Evolutionary conservation across 768 basidiomycete genomes (phyloP).

Genomic region (Hirschioporus abietinus): DNA sequence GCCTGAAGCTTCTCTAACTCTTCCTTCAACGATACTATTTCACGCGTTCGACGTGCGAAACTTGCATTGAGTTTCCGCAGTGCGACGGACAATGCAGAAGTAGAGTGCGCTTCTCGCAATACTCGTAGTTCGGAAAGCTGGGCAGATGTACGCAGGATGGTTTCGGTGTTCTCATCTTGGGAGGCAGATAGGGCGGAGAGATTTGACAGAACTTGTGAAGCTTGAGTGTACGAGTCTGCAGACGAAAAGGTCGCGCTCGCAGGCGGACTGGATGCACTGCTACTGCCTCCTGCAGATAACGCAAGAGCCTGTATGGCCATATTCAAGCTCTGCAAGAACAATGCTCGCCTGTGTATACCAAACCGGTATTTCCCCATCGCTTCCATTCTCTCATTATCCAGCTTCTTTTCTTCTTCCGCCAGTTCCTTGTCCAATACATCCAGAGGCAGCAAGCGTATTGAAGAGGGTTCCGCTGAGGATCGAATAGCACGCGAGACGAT

Average conservation of each 20-base stretch:
- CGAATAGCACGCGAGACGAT: slow-evolving; percentile 71
- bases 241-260: slow-evolving; percentile 18
- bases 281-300: slow-evolving; percentile 33
- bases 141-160: slow-evolving; percentile 47
- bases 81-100: slow-evolving; percentile 74
- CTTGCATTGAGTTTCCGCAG: slow-evolving; percentile 75
- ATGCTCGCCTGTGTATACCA: slow-evolving; percentile 57
- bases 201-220: slow-evolving; percentile 46
- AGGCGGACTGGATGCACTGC: slow-evolving; percentile 26
- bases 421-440: slow-evolving; percentile 57
- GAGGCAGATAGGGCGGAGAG: slow-evolving; percentile 53
- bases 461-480: slow-evolving; percentile 60
- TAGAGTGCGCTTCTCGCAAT: slow-evolving; percentile 55
- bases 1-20: slow-evolving; percentile 54
- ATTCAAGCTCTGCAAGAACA: slow-evolving; percentile 61
- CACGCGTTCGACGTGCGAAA: slow-evolving; percentile 58
- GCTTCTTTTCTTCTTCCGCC: slow-evolving; percentile 52
- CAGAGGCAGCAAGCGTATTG: slow-evolving; percentile 61
- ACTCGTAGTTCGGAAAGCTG: slow-evolving; percentile 47
- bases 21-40: slow-evolving; percentile 43
- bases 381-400: slow-evolving; percentile 43
- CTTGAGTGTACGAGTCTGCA: slow-evolving; percentile 31
- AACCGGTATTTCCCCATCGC: slow-evolving; percentile 68
- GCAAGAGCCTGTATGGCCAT: background rate
- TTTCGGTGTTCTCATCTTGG: slow-evolving; percentile 53